phyloP scores from a whole-genome alignment of 2,329 filamentous ascomycete species.

The Neonectria hederae region DNA sequence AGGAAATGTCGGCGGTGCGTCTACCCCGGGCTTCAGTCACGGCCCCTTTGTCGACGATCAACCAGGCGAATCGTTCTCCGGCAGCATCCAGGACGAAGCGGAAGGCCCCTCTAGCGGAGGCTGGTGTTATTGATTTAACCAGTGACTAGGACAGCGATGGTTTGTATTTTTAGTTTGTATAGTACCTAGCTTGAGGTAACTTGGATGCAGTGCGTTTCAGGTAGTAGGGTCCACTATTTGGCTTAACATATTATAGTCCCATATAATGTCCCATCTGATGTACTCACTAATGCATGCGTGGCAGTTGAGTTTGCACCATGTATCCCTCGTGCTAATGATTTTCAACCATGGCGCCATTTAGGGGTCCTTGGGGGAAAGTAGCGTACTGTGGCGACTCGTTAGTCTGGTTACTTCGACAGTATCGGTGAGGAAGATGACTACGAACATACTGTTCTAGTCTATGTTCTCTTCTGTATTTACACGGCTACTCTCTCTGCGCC shows the following conservation, averaged over 20 bases:
- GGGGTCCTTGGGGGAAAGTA: background rate
- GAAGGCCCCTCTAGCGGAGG: background rate
- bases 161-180: background rate
- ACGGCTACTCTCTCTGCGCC: background rate
- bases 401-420: background rate
- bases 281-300: background rate
- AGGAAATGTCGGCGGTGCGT: background rate
- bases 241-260: too few relatives aligned
- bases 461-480: too few relatives aligned
- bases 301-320: background rate
- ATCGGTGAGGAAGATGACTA: too few relatives aligned
- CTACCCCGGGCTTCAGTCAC: background rate
- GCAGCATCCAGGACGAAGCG: constrained; percentile 17
- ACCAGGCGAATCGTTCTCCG: background rate
- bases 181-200: background rate
- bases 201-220: background rate
- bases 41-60: background rate
- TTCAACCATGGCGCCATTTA: background rate
- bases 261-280: too few relatives aligned
- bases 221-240: too few relatives aligned
- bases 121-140: constrained; percentile 22
- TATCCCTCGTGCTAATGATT: background rate
- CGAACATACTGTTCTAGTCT: too few relatives aligned
- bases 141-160: background rate
- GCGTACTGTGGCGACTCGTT: background rate